Percentiles rank a stretch among this genome's conserved stretches.
Evolutionary conservation across 2,329 filamentous ascomycete species (phyloP).

Genomic region (Lachnellula suecica): DNA sequence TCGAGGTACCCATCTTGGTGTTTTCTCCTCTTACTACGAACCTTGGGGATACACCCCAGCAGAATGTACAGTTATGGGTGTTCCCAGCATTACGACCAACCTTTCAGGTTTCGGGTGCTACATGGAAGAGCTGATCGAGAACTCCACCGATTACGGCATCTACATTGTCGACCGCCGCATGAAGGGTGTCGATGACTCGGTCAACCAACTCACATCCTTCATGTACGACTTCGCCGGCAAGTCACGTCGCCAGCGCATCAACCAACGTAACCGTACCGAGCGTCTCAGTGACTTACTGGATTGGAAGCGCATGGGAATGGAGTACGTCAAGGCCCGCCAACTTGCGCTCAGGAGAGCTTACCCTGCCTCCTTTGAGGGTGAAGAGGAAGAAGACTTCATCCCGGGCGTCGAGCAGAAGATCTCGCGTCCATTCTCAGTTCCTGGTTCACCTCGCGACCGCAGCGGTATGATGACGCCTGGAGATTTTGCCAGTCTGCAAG

Average conservation of each 20-base stretch:
- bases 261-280: slow-evolving; percentile 96
- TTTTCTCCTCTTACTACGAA: slow-evolving; percentile 98
- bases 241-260: slow-evolving; percentile 94
- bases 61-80: slow-evolving; percentile 98
- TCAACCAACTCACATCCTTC: slow-evolving; percentile 87
- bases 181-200: slow-evolving; percentile 96
- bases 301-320: slow-evolving; percentile 99
- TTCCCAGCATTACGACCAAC: slow-evolving; percentile 97
- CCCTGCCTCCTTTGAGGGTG: slow-evolving; percentile 76
- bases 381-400: slow-evolving; percentile 87
- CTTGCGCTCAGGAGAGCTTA: slow-evolving; percentile 89
- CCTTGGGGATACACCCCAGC: slow-evolving; percentile 99
- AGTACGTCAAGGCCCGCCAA: slow-evolving; percentile 97
- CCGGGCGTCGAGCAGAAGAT: slow-evolving; percentile 94
- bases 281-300: slow-evolving; percentile 91
- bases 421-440: slow-evolving; percentile 88
- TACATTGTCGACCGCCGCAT: slow-evolving; percentile 96
- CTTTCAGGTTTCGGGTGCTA: slow-evolving; percentile 97
- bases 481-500: slow-evolving; percentile 94
- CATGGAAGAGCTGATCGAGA: slow-evolving; percentile 99
- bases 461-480: slow-evolving; percentile 99
- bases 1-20: slow-evolving; percentile 89
- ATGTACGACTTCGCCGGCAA: slow-evolving; percentile 96
- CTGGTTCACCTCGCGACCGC: slow-evolving; percentile 86
- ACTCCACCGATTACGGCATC: slow-evolving; percentile 96